Percentiles rank a stretch among this genome's conserved stretches.
Evolutionary conservation across 176 grass and related monocot genomes (phyloP).

Genomic region (Aegilops sharonensis): DNA sequence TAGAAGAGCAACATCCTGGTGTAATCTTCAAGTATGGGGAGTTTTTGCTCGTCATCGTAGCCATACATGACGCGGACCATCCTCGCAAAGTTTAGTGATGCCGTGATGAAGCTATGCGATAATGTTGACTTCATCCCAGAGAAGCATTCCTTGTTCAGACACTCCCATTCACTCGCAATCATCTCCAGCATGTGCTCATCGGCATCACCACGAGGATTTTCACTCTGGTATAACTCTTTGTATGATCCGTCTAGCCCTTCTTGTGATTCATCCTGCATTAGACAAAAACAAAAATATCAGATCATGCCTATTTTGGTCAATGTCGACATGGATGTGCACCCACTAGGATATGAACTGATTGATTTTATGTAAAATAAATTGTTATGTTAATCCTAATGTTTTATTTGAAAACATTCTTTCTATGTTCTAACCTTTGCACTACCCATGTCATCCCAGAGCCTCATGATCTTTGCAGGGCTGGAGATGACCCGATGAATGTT

Average conservation of each 20-base stretch:
- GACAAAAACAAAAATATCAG: not conserved
- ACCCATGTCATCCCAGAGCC: slow-evolving; percentile 69
- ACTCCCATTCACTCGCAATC: slow-evolving; percentile 51
- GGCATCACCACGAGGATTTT: slow-evolving; percentile 42
- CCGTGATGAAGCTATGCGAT: not conserved
- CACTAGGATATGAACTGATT: no score
- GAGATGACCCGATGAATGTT: slow-evolving; percentile 8
- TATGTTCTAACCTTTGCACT: slow-evolving; percentile 35
- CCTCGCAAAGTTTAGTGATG: slow-evolving; percentile 34
- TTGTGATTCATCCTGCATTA: slow-evolving; percentile 59
- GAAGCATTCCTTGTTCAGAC: slow-evolving; percentile 61
- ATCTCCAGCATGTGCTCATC: slow-evolving; percentile 34
- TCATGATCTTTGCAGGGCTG: slow-evolving; percentile 51
- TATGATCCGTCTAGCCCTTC: slow-evolving; percentile 66
- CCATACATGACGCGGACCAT: slow-evolving; percentile 59
- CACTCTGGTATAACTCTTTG: slow-evolving; percentile 45
- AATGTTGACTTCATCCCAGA: not conserved
- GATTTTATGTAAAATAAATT: no score
- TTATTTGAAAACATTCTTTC: no score
- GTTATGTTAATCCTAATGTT: no score
- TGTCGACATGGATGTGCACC: no score
- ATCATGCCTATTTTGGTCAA: not conserved
- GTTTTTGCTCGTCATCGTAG: slow-evolving; percentile 31
- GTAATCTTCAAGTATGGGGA: slow-evolving; percentile 52
- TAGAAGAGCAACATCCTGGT: slow-evolving; percentile 6